Base-by-base conservation (phyloP, 495 filamentous ascomycete species). In the Penicillium subrubescens region DNA sequence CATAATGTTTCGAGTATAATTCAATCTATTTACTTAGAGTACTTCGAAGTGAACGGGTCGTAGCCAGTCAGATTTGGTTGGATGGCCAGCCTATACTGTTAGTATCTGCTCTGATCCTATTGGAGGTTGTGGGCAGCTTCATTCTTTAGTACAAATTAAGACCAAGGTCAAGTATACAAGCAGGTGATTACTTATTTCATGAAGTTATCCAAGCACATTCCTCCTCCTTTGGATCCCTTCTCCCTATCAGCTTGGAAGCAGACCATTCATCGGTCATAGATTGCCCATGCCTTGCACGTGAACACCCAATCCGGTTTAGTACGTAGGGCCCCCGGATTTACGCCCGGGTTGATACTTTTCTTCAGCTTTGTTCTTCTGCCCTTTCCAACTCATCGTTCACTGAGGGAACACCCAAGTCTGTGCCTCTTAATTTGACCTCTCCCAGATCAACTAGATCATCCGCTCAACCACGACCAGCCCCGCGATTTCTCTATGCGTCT, bases 401-500 rank as follows among this genome's bases (percentile, higher is more conserved):
- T 43, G 41, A 29, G 53, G 61, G 54, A 58, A 21, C 51, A 23
- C 53, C 19, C 25, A 14, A 44, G 51, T 25, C 12, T 25, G 27
- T 62, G 46, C 37, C 50, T 44, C 37, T 29, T 34, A 2, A 2
- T 21, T 8, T 17, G 27, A 54, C 39, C 39, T 29, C 25, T 2
- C 15, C 2, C 21, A 33, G 37, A 35, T 33, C 59, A 21, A 34
- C 43, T 10, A 27, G 27, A 50, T 41, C 53, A 54, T 10, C 60
- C 67, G 70, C 46, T 54, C 51, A 54, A 34, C 51, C 51, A 34
- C 31, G 14, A 29, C 21, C 44, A 23, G 48, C 33, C 29, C 27
- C 53, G 53, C 53, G 53, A 56, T 56, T 78, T 74, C 73, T 78
- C 75, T 78, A 81, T 79, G 71, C 76, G 70, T 70, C 72, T 71